These are phyloP conservation scores for Fusarium sp. DNA, from an alignment of 2,329 filamentous ascomycete genomes.

Conservation along the genomic window DNA sequence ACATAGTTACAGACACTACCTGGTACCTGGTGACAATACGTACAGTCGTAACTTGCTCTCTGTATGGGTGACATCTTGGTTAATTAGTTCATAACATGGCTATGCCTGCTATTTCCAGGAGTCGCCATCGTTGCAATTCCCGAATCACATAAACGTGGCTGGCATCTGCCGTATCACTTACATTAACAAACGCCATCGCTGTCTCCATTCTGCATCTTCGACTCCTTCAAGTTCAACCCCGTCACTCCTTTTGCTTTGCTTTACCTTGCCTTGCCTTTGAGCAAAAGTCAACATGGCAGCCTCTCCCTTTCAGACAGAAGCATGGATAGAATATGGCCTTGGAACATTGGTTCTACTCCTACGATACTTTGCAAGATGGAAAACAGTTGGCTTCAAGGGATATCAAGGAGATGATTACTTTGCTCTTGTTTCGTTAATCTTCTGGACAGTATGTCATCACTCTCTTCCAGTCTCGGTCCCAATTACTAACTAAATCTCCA, in stretches of 20 bases:
- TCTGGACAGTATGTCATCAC: conserved; percentile 52
- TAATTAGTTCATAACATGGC: background rate
- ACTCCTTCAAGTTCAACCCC: background rate
- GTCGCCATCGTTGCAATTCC: background rate
- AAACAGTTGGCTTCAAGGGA: conserved; percentile 53
- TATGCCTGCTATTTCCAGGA: background rate
- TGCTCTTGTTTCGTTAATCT: conserved; percentile 50
- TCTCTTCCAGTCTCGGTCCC: background rate
- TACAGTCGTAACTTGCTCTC: background rate
- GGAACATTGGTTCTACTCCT: conserved; percentile 53
- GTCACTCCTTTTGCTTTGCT: background rate
- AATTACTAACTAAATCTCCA: conserved; percentile 4
- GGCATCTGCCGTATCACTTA: conserved; percentile 1
- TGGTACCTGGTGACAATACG: background rate
- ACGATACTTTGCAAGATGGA: conserved; percentile 55
- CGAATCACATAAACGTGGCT: conserved; percentile 6
- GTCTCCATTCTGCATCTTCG: background rate
- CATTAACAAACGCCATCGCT: background rate
- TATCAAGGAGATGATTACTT: conserved; percentile 60
- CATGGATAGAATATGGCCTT: conserved; percentile 58
- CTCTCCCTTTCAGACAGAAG: conserved; percentile 58
- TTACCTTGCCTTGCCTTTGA: background rate
- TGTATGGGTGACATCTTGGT: background rate
- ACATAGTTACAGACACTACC: background rate
- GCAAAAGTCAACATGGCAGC: conserved; percentile 36